Percentiles rank a stretch among this genome's conserved stretches.
phyloP scores from a whole-genome alignment of 805 yeast species.

The Kuraishia borneana region DNA sequence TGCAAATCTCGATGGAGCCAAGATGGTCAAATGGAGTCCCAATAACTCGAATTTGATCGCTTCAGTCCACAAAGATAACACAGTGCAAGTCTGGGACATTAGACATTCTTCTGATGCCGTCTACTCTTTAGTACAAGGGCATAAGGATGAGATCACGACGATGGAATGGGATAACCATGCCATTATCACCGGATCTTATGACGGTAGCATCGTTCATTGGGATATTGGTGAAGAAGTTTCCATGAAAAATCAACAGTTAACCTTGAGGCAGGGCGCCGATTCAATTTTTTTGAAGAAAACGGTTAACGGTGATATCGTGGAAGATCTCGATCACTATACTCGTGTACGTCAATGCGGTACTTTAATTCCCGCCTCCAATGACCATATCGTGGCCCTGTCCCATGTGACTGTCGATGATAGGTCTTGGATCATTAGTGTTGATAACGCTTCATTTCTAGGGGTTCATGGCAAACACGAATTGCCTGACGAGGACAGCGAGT shows the following conservation, averaged over 20 bases:
- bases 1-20: slow-evolving; percentile 18
- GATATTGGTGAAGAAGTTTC: slow-evolving; percentile 23
- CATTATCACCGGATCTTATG: slow-evolving; percentile 48
- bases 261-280: slow-evolving; percentile 33
- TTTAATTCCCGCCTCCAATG: slow-evolving; percentile 46
- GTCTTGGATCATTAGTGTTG: slow-evolving; percentile 35
- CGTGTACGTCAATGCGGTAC: slow-evolving; percentile 44
- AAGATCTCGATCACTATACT: slow-evolving; percentile 18
- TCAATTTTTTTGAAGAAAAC: slow-evolving; percentile 25
- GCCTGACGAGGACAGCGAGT: neutral
- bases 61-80: slow-evolving; percentile 46
- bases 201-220: slow-evolving; percentile 65
- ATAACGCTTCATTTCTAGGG: slow-evolving; percentile 43
- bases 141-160: slow-evolving; percentile 39
- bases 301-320: slow-evolving; percentile 15
- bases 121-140: slow-evolving; percentile 39
- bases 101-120: slow-evolving; percentile 39
- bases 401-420: slow-evolving; percentile 10
- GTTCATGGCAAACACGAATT: slow-evolving; percentile 25
- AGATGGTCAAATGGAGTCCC: slow-evolving; percentile 52
- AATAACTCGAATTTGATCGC: slow-evolving; percentile 50
- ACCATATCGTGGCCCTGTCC: slow-evolving; percentile 34
- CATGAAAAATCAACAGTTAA: slow-evolving; percentile 18
- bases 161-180: slow-evolving; percentile 49
- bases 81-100: slow-evolving; percentile 66